Evolutionary conservation across 2,329 filamentous ascomycete species (phyloP).

Genomic region (Ceratocystiopsis sp.): DNA sequence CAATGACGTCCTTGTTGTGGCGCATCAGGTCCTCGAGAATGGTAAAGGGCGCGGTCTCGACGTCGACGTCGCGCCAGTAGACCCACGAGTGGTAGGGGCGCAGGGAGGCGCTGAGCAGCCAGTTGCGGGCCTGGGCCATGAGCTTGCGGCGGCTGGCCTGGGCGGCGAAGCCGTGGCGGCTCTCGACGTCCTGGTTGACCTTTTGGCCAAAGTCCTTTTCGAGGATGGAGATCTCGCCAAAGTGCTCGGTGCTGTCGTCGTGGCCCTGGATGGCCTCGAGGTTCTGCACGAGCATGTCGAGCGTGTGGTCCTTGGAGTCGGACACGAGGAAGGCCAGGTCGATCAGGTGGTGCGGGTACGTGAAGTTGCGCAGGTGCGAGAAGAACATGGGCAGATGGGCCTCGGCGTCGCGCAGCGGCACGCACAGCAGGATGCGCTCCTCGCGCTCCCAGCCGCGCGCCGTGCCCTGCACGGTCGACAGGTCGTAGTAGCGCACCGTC

Average conservation of each 20-base stretch:
- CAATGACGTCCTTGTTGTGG: slow-evolving; percentile 96
- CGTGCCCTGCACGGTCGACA: slow-evolving; percentile 79
- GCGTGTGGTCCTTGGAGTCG: slow-evolving; percentile 86
- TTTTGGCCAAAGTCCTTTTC: slow-evolving; percentile 98
- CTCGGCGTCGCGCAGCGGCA: slow-evolving; percentile 82
- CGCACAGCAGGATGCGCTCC: slow-evolving; percentile 87
- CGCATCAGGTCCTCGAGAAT: slow-evolving; percentile 97
- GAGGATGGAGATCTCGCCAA: slow-evolving; percentile 92
- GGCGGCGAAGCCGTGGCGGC: slow-evolving; percentile 89
- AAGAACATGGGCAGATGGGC: slow-evolving; percentile 96
- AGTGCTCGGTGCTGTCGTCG: slow-evolving; percentile 62
- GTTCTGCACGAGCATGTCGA: slow-evolving; percentile 56
- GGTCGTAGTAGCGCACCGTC: slow-evolving; percentile 92
- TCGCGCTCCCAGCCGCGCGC: slow-evolving; percentile 90
- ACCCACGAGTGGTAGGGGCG: slow-evolving; percentile 97
- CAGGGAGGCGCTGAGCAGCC: slow-evolving; percentile 83
- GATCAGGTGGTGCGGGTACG: slow-evolving; percentile 91
- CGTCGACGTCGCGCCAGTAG: slow-evolving; percentile 97
- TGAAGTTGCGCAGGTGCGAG: slow-evolving; percentile 88
- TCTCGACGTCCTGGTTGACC: slow-evolving; percentile 95
- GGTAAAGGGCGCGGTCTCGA: slow-evolving; percentile 91
- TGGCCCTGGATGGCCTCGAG: slow-evolving; percentile 67
- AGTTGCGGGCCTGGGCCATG: slow-evolving; percentile 96
- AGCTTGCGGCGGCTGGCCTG: slow-evolving; percentile 86
- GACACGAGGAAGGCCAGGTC: slow-evolving; percentile 94